phyloP scores from a whole-genome alignment of 345 rosid genomes.

The Pistacia integerrima region DNA sequence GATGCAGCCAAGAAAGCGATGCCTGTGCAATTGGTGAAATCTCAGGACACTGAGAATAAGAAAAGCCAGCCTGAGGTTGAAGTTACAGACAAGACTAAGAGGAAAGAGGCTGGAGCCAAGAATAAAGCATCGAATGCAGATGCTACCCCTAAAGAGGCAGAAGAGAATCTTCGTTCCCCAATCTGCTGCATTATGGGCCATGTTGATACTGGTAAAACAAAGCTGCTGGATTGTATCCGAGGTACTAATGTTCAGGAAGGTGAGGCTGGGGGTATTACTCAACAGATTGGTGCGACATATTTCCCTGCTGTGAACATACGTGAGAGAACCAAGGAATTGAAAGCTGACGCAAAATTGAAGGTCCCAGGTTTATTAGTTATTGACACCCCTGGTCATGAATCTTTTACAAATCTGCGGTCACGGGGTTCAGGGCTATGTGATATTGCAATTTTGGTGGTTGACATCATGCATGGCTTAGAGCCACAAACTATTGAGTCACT shows the following conservation, averaged over 20 bases:
- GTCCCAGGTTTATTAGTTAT: conserved; percentile 97
- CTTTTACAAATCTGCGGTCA: conserved; percentile 85
- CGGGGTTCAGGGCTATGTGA: conserved; percentile 96
- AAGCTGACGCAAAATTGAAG: conserved; percentile 85
- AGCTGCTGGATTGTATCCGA: conserved; percentile 91
- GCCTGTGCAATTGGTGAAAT: conserved; percentile 28
- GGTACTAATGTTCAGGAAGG: conserved; percentile 99
- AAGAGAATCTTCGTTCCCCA: conserved; percentile 77
- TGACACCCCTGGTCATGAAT: conserved; percentile 98
- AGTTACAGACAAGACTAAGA: conserved; percentile 31
- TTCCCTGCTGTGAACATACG: conserved; percentile 92
- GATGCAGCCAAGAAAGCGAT: conserved; percentile 34
- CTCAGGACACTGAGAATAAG: conserved; percentile 36
- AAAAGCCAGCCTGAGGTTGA: conserved; percentile 37
- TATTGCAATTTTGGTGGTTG: conserved; percentile 95
- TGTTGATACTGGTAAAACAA: conserved; percentile 97
- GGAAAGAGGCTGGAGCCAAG: conserved; percentile 38
- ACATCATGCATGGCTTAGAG: conserved; percentile 90
- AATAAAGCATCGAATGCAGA: conserved; percentile 38
- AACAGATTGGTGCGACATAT: conserved; percentile 98
- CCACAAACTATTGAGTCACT: conserved; percentile 95
- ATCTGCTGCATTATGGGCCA: conserved; percentile 99
- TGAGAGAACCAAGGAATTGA: conserved; percentile 92
- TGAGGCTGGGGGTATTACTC: conserved; percentile 99
- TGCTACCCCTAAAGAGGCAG: conserved; percentile 41